Percentiles rank a stretch among this genome's conserved stretches.
Evolutionary conservation across 2,329 filamentous ascomycete genomes (phyloP).

Genomic region (Colletotrichum plurivorum): DNA sequence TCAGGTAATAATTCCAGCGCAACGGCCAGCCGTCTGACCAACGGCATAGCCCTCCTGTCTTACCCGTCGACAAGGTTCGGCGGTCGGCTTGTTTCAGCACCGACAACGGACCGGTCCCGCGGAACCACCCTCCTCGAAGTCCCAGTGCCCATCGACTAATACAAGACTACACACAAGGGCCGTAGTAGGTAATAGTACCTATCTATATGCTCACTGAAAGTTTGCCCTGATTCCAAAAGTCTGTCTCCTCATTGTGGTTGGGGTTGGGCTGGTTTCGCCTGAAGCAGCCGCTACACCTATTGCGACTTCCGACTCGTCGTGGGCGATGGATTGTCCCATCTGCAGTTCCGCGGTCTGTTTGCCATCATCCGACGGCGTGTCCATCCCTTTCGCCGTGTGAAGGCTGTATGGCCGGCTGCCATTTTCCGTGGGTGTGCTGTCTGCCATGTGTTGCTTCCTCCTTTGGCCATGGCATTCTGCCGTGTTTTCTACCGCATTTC

Average conservation of each 20-base stretch:
- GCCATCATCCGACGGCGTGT: slow-evolving; percentile 29
- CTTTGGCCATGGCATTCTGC: not conserved
- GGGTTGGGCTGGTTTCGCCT: slow-evolving; percentile 28
- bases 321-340: slow-evolving; percentile 24
- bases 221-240: slow-evolving; percentile 19
- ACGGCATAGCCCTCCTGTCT: slow-evolving; percentile 20
- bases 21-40: not conserved
- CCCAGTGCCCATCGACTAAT: not conserved
- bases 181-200: no score
- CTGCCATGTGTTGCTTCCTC: slow-evolving; percentile 3
- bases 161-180: no score
- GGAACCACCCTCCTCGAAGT: slow-evolving; percentile 26
- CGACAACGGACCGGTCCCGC: slow-evolving; percentile 33
- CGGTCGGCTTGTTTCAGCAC: slow-evolving; percentile 34
- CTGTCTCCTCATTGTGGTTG: not conserved
- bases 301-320: slow-evolving; percentile 22
- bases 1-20: not conserved
- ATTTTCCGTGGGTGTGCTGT: slow-evolving; percentile 20
- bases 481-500: slow-evolving; percentile 12
- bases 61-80: slow-evolving; percentile 31
- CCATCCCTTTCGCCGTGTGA: not conserved
- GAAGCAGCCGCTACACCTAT: not conserved
- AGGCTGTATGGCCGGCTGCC: no score
- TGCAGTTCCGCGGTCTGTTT: slow-evolving; percentile 9
- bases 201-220: slow-evolving; percentile 13